These are phyloP conservation scores for Scedosporium boydii DNA, from an alignment of 2,329 filamentous ascomycete genomes.

Conservation along the genomic window DNA sequence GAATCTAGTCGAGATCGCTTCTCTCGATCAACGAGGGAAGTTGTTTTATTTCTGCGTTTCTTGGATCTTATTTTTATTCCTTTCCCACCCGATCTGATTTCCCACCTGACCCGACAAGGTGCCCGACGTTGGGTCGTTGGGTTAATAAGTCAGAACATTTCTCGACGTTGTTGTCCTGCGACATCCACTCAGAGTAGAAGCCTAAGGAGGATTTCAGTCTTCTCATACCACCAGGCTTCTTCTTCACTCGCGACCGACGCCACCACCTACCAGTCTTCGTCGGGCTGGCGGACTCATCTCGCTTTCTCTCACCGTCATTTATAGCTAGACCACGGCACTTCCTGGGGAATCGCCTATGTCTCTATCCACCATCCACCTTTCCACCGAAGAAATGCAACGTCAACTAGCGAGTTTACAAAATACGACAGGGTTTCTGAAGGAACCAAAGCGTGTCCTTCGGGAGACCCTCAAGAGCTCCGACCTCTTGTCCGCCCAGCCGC, in stretches of 20 bases:
- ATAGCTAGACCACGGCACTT: not conserved
- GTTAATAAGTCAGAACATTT: not conserved
- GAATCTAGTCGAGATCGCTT: not conserved
- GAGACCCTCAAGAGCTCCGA: not conserved
- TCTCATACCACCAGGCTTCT: not conserved
- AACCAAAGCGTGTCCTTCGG: not conserved
- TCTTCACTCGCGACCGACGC: not conserved
- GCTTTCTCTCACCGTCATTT: not conserved
- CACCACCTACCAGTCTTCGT: not conserved
- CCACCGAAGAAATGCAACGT: not conserved
- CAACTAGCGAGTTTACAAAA: not conserved
- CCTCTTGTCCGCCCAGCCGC: not conserved
- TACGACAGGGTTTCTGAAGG: not conserved
- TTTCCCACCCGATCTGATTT: not conserved
- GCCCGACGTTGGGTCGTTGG: not conserved
- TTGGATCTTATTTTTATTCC: not conserved
- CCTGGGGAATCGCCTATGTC: not conserved
- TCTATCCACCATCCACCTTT: not conserved
- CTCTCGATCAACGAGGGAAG: not conserved
- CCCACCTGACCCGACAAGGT: not conserved
- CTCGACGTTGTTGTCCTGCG: not conserved
- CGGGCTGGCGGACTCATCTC: not conserved
- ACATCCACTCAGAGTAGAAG: not conserved
- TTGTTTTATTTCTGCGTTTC: not conserved
- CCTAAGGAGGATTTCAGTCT: not conserved